Evolutionary conservation across 2,329 filamentous ascomycete genomes (phyloP), one percentile per base, ranked within the genome.

Genomic region (Fusarium sp.): DNA sequence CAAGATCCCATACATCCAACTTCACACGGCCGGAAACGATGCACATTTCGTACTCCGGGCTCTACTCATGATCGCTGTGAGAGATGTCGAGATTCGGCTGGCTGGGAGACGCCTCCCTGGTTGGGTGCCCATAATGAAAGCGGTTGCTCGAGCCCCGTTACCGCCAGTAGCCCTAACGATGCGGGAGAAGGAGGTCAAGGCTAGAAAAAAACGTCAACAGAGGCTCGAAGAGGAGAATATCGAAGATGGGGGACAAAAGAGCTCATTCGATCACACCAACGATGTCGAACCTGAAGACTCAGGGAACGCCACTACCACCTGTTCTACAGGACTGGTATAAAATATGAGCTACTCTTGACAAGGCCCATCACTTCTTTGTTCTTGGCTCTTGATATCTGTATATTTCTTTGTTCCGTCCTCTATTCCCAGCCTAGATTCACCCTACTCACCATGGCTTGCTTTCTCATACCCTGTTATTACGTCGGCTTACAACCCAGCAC

Each of bases 11-110:
- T 56, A 55, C 40, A 46, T 31, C 6, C 42, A 42, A 19, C 51
- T 65, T n/a, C 51, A 62, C 22, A 42, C 25, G 3, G 54, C 61
- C 8, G 70, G 69, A 1, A 73, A 72, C 25, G 69, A 72, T 35
- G 76, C 80, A 78, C 60, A 68, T 48, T 73, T 70, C 32, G 51
- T 49, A 6, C 62, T 72, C 10, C 56, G 6, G 62, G 73, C 1
- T 49, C 78, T 1, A 80, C 81, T 1, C 69, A 76, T 45, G 76
- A 49, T 49, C 79, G 69, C 74, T 83, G 4, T 75, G 60, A 35
- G 79, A 80, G 40, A 75, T 83, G 2, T 80, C 3, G 24, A 36
- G 15, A n/a, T 44, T 38, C 15, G 22, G 15, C 6, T 22, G 15
- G 35, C 15, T 9, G 35, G 15, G 9, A 22, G 11, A 9, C 15